Conservation (phyloP, 768 basidiomycete species). For the Tephrocybe sp. region DNA sequence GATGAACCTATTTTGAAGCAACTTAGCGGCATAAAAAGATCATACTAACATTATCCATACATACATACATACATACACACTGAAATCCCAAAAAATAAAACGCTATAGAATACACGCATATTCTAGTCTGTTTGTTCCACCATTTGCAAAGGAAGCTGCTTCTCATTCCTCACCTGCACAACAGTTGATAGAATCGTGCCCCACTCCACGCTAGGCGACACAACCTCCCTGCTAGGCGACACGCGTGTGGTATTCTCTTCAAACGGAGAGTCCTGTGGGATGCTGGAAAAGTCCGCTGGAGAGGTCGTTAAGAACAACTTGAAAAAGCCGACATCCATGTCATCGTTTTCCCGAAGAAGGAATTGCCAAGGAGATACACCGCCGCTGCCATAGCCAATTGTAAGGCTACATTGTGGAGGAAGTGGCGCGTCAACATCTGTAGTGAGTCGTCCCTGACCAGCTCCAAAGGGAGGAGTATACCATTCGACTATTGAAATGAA, state of each 20-base stretch:
- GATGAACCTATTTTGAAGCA: too few species aligned
- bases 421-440: constrained; percentile 21
- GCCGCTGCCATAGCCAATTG: constrained; percentile 39
- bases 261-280: constrained; percentile 33
- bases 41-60: too few species aligned
- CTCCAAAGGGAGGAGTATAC: constrained; percentile 24
- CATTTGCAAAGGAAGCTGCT: too few species aligned
- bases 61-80: too few species aligned
- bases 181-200: too few species aligned
- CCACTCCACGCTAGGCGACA: too few species aligned
- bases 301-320: constrained; percentile 39
- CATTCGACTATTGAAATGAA: constrained; percentile 2
- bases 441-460: constrained; percentile 18
- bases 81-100: too few species aligned
- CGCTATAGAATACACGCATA: too few species aligned
- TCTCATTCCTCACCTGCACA: too few species aligned
- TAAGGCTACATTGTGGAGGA: constrained; percentile 9
- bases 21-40: too few species aligned
- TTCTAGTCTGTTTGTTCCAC: too few species aligned
- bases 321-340: constrained; percentile 38
- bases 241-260: background rate
- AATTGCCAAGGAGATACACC: constrained; percentile 30
- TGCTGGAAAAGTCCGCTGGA: constrained; percentile 29
- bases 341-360: constrained; percentile 24
- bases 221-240: too few species aligned